Conservation (phyloP, 805 yeast species). For the Ogataea trehaloabstinens region DNA sequence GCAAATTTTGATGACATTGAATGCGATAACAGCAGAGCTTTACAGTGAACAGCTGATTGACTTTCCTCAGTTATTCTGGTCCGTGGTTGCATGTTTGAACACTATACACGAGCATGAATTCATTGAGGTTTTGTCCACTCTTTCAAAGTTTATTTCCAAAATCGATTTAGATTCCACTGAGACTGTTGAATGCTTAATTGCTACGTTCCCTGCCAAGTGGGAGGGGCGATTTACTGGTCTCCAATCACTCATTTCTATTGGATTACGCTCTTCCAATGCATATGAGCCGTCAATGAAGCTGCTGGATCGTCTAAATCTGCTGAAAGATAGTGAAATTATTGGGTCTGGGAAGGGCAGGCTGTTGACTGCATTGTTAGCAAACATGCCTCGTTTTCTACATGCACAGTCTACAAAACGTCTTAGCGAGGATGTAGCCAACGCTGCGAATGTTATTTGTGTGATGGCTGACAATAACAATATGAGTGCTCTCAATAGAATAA, state of each 20-base stretch:
- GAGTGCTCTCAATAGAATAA: conserved; percentile 59
- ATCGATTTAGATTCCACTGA: conserved; percentile 84
- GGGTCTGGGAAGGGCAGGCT: conserved; percentile 70
- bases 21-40: conserved; percentile 85
- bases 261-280: conserved; percentile 77
- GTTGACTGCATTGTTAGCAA: conserved; percentile 69
- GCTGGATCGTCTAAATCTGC: conserved; percentile 63
- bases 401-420: conserved; percentile 63
- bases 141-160: conserved; percentile 80
- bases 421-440: conserved; percentile 45
- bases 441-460: conserved; percentile 55
- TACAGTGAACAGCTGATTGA: conserved; percentile 75
- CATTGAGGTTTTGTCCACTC: conserved; percentile 78
- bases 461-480: conserved; percentile 59
- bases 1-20: conserved; percentile 95
- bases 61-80: conserved; percentile 95
- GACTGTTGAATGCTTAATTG: conserved; percentile 75
- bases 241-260: conserved; percentile 74
- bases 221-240: conserved; percentile 91
- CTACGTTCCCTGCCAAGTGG: conserved; percentile 94
- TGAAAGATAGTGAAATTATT: conserved; percentile 72
- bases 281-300: conserved; percentile 75
- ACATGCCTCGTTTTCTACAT: conserved; percentile 81
- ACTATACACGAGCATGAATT: conserved; percentile 93
- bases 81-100: conserved; percentile 84